Evolutionary conservation across 257 asterid genomes (phyloP).

Genomic region (Lantana camara): DNA sequence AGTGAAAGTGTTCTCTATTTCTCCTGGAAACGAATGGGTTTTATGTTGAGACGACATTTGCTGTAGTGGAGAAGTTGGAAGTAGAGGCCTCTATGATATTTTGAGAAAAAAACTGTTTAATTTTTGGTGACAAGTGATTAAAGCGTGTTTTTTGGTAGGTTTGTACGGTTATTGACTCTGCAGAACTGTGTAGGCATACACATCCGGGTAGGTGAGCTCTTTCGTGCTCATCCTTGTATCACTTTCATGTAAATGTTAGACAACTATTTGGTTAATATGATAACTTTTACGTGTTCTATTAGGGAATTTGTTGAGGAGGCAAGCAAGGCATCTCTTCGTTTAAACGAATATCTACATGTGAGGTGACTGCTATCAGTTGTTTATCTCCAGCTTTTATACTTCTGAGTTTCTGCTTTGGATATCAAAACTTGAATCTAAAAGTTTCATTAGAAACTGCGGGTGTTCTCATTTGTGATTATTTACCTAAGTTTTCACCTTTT

Average conservation of each 20-base stretch:
- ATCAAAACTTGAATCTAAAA: not conserved
- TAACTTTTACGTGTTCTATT: conserved; percentile 13
- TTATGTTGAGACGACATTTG: not conserved
- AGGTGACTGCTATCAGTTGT: conserved; percentile 58
- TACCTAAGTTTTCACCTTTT: not conserved
- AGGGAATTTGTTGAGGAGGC: conserved; percentile 89
- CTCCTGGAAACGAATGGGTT: not conserved
- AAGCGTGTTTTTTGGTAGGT: conserved; percentile 54
- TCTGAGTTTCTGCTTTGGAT: conserved; percentile 1
- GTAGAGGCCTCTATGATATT: not conserved
- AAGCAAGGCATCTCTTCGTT: conserved; percentile 78
- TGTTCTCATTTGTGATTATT: conserved; percentile 3
- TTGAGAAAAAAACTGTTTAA: not conserved
- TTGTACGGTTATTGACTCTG: conserved; percentile 89
- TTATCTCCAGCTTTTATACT: conserved; percentile 10
- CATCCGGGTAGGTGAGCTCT: conserved; percentile 86
- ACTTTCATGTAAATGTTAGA: not conserved
- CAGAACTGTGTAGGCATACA: conserved; percentile 92
- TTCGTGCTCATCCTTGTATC: conserved; percentile 5
- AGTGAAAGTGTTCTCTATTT: not conserved
- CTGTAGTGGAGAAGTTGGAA: conserved; percentile 9
- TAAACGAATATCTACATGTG: conserved; percentile 90
- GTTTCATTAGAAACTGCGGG: not conserved
- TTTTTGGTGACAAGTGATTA: conserved; percentile 19
- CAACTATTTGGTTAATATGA: conserved; percentile 5